These are phyloP conservation scores for Yarrowia yakushimensis DNA, from an alignment of 805 yeast species.

Conservation along the genomic window DNA sequence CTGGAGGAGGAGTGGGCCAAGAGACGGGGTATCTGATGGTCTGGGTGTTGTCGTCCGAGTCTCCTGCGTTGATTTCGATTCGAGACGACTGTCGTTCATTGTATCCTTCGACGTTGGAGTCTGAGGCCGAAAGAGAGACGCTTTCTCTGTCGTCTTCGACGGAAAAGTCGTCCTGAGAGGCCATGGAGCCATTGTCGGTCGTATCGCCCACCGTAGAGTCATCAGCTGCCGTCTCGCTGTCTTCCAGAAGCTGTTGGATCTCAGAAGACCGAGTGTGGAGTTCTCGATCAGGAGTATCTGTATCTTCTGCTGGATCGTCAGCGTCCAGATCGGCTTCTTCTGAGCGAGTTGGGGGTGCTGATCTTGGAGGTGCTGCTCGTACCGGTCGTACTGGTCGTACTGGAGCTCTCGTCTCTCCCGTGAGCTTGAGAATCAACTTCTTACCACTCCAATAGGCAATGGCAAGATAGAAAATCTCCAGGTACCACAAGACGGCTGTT, in stretches of 20 bases:
- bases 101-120: conserved; percentile 20
- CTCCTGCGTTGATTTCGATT: not conserved
- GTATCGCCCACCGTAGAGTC: not conserved
- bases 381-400: not conserved
- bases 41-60: conserved; percentile 20
- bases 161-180: not conserved
- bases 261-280: conserved; percentile 2
- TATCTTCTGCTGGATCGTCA: not conserved
- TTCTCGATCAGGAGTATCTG: not conserved
- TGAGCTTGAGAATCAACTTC: not conserved
- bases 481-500: conserved; percentile 33
- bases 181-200: not conserved
- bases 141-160: not conserved
- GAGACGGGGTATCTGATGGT: conserved; percentile 3
- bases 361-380: not conserved
- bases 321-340: not conserved
- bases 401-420: too few species aligned
- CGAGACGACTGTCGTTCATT: not conserved
- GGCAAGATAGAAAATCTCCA: conserved; percentile 28
- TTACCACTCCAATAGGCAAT: not conserved
- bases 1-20: conserved; percentile 32
- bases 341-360: not conserved
- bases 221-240: not conserved
- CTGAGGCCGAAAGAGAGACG: conserved; percentile 1
- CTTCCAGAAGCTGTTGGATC: conserved; percentile 12